These are phyloP conservation scores for Podila epicladia DNA, from an alignment of 192 early-diverging fungal species.

Conservation along the genomic window DNA sequence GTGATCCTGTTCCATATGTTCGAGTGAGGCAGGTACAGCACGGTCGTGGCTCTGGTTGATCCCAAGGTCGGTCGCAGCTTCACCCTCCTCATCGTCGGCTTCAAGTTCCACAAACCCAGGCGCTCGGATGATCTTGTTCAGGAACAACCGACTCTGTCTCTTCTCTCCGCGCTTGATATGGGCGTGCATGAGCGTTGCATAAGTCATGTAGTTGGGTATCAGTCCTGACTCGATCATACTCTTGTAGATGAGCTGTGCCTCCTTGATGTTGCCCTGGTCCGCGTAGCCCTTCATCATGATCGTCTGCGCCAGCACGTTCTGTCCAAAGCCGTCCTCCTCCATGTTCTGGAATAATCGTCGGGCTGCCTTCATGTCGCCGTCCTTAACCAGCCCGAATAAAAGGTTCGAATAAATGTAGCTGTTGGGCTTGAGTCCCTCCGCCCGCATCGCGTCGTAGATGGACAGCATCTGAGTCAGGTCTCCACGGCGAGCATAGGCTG, in stretches of 20 bases:
- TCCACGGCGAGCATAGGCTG: constrained; percentile 68
- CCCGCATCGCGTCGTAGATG: constrained; percentile 57
- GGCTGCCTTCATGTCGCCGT: constrained; percentile 47
- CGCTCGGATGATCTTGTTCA: constrained; percentile 38
- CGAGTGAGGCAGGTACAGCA: not conserved
- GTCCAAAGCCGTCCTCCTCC: constrained; percentile 44
- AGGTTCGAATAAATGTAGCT: constrained; percentile 58
- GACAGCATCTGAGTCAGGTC: constrained; percentile 54
- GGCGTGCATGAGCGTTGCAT: constrained; percentile 56
- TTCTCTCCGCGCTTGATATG: constrained; percentile 44
- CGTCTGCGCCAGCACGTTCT: constrained; percentile 54
- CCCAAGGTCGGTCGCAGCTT: constrained; percentile 8
- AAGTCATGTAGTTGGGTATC: constrained; percentile 55
- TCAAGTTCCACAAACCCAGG: constrained; percentile 9
- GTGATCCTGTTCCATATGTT: not conserved
- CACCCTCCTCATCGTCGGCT: constrained; percentile 9
- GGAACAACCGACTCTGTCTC: constrained; percentile 24
- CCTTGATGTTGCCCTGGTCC: constrained; percentile 27
- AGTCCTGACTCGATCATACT: constrained; percentile 52
- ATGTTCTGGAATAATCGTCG: constrained; percentile 54
- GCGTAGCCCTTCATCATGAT: constrained; percentile 62
- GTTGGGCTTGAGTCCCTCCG: constrained; percentile 47
- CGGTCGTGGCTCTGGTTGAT: constrained; percentile 15
- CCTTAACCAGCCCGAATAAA: constrained; percentile 51
- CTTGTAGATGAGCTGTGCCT: constrained; percentile 52